Percentiles rank a stretch among this genome's conserved stretches.
Conservation (phyloP, 208 protist species). For the Leishmania guyanensis region DNA sequence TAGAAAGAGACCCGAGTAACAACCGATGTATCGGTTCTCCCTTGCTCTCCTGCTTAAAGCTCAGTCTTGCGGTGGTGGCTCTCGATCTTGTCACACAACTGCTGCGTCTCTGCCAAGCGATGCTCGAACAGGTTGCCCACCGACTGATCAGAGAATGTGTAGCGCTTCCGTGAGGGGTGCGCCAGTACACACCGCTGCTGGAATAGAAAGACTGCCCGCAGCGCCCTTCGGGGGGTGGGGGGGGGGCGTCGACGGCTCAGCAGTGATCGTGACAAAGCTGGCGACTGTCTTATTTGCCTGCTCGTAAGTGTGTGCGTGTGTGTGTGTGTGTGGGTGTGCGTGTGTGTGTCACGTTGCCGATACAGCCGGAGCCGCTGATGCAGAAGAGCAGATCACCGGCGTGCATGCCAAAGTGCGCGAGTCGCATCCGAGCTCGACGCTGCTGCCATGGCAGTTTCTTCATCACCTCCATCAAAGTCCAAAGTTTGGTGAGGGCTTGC, state of each 20-base stretch:
- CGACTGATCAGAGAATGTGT: neutral
- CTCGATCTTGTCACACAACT: neutral
- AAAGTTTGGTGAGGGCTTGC: too few species aligned
- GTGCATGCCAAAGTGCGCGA: too few species aligned
- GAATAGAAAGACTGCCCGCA: neutral
- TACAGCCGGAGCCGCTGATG: too few species aligned
- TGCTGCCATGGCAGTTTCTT: too few species aligned
- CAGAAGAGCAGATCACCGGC: too few species aligned
- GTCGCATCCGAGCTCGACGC: too few species aligned
- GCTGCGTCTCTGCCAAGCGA: neutral
- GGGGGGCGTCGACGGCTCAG: neutral
- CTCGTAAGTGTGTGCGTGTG: constrained; percentile 2
- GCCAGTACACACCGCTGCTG: neutral
- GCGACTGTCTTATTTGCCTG: neutral
- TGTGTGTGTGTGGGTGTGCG: neutral
- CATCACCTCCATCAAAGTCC: too few species aligned
- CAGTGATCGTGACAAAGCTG: neutral
- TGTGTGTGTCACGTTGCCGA: neutral
- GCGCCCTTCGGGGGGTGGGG: neutral
- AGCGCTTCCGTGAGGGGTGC: neutral
- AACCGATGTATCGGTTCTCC: too few species aligned
- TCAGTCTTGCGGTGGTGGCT: neutral
- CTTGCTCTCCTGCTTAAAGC: too few species aligned
- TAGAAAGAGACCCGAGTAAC: neutral
- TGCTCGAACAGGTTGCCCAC: neutral